Conservation (phyloP, 345 rosid species). For the Eucalyptus pauciflora region DNA sequence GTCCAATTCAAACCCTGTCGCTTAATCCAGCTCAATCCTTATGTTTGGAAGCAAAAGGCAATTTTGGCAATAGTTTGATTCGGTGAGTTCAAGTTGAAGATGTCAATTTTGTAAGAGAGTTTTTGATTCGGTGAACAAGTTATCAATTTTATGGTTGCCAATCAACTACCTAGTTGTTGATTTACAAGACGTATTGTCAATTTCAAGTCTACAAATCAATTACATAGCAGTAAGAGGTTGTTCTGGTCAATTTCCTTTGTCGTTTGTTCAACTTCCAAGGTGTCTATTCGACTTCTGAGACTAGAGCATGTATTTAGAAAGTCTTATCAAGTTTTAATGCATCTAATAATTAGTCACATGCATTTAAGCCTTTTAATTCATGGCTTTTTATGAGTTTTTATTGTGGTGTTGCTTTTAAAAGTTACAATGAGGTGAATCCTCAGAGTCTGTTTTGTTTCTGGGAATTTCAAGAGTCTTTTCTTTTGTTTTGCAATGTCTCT, state of each 20-base stretch:
- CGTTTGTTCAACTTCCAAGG: neutral
- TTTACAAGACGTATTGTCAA: neutral
- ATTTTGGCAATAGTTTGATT: neutral
- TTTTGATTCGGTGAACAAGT: neutral
- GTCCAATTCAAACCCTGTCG: neutral
- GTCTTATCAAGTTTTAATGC: neutral
- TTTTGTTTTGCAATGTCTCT: neutral
- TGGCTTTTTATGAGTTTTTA: neutral
- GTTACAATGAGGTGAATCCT: neutral
- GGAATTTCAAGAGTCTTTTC: neutral
- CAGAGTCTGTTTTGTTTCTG: accelerated
- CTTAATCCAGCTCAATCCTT: neutral
- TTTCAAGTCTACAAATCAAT: neutral
- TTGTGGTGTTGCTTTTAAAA: neutral
- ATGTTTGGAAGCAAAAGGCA: neutral
- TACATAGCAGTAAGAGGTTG: neutral
- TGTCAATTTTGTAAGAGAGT: neutral
- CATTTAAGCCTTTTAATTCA: neutral
- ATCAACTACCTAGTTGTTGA: neutral
- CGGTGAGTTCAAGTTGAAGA: neutral
- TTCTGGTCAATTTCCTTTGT: neutral
- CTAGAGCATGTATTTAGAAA: neutral
- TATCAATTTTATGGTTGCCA: neutral
- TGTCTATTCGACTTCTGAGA: neutral
- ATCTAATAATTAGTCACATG: neutral